phyloP scores from a whole-genome alignment of 208 protist genomes.

The Leishmania arabica region DNA sequence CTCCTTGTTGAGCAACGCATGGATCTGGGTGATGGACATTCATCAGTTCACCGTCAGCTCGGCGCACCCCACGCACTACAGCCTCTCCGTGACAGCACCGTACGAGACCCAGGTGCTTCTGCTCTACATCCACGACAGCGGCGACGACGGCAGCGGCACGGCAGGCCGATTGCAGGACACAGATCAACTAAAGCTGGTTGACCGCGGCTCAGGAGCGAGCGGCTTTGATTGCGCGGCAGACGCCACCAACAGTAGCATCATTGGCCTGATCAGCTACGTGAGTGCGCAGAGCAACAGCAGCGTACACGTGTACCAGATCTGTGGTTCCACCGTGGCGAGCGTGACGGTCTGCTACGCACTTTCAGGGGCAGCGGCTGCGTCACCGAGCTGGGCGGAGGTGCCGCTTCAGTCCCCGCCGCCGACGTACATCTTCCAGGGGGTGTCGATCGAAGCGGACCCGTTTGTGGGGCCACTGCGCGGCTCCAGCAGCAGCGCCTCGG shows the following conservation, averaged over 20 bases:
- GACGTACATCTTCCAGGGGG: conserved; percentile 57
- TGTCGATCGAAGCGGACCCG: conserved; percentile 41
- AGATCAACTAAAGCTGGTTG: conserved; percentile 65
- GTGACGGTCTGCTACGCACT: conserved; percentile 83
- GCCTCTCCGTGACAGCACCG: conserved; percentile 36
- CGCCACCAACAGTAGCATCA: conserved; percentile 33
- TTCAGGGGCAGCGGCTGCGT: conserved; percentile 14
- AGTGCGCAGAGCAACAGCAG: conserved; percentile 42
- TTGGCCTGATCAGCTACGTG: conserved; percentile 45
- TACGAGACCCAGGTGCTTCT: conserved; percentile 63
- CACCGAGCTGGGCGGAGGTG: conserved; percentile 75
- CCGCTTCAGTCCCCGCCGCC: conserved; percentile 48
- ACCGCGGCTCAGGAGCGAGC: conserved; percentile 17
- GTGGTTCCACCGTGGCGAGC: conserved; percentile 37
- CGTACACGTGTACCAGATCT: conserved; percentile 61
- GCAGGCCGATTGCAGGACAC: conserved; percentile 33
- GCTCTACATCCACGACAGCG: conserved; percentile 51
- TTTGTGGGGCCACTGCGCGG: conserved; percentile 51
- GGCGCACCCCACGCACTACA: conserved; percentile 65
- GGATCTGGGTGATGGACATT: conserved; percentile 63
- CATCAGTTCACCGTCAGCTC: conserved; percentile 63
- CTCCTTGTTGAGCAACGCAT: conserved; percentile 37
- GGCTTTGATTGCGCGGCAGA: conserved; percentile 65
- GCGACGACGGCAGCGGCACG: background rate
- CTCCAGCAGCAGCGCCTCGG: conserved; percentile 12